phyloP scores from a whole-genome alignment of 2,329 filamentous ascomycete genomes.

The Aphanocladium album region DNA sequence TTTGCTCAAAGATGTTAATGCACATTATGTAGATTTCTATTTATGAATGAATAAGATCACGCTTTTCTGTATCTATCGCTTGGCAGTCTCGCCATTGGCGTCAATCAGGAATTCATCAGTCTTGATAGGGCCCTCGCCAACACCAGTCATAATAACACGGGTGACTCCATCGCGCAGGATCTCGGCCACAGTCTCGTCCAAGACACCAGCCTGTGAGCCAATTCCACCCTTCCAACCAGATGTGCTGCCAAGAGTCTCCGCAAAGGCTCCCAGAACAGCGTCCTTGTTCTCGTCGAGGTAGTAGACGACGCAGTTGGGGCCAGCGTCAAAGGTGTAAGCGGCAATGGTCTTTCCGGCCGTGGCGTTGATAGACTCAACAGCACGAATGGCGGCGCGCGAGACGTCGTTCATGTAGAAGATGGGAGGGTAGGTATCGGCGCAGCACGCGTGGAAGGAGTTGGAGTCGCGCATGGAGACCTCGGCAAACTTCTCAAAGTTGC shows the following conservation, averaged over 20 bases:
- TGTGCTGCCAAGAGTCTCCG: constrained; percentile 57
- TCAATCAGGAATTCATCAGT: constrained; percentile 72
- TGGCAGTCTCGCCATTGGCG: constrained; percentile 53
- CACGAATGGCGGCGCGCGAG: constrained; percentile 76
- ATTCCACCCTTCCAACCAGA: constrained; percentile 65
- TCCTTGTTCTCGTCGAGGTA: constrained; percentile 76
- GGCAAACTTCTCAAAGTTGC: constrained; percentile 82
- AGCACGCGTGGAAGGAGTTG: constrained; percentile 94
- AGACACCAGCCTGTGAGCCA: constrained; percentile 47
- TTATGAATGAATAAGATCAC: not conserved
- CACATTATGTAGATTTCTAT: constrained; percentile 4
- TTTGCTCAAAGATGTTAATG: constrained; percentile 1
- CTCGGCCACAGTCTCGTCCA: constrained; percentile 61
- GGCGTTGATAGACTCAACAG: constrained; percentile 84
- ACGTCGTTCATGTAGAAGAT: constrained; percentile 99
- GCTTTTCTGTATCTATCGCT: constrained; percentile 20
- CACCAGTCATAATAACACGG: constrained; percentile 83
- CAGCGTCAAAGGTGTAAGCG: constrained; percentile 96
- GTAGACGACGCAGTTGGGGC: constrained; percentile 95
- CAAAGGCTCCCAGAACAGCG: constrained; percentile 72
- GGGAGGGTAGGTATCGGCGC: constrained; percentile 90
- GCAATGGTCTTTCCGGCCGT: constrained; percentile 73
- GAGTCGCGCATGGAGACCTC: constrained; percentile 93
- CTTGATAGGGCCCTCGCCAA: constrained; percentile 82
- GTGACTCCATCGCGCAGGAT: constrained; percentile 74